phyloP scores from a whole-genome alignment of 1,284 basidiomycete species.

The Austroboletus novae-zelandiae region DNA sequence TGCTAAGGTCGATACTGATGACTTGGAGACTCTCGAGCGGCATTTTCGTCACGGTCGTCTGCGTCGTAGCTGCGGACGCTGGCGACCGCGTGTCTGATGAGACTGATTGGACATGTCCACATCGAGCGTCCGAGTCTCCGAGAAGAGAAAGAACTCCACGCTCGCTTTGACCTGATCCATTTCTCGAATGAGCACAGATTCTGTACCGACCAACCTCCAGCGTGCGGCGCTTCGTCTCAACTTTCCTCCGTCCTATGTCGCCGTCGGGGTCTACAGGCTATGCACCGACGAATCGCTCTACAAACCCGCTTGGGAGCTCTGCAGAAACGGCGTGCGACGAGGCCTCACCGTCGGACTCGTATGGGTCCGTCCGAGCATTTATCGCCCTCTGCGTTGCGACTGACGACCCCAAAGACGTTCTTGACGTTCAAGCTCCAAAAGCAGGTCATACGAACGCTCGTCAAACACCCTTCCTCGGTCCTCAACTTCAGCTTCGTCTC shows the following conservation, averaged over 20 bases:
- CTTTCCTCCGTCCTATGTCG: slow-evolving; percentile 71
- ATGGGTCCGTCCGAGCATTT: slow-evolving; percentile 53
- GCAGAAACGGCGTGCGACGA: slow-evolving; percentile 61
- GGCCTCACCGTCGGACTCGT: slow-evolving; percentile 59
- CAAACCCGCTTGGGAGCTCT: slow-evolving; percentile 73
- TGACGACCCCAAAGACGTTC: slow-evolving; percentile 42
- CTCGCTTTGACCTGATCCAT: too few relatives aligned
- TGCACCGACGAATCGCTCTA: slow-evolving; percentile 64
- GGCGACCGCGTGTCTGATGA: too few relatives aligned
- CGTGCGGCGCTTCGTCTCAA: slow-evolving; percentile 57
- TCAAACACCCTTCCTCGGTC: slow-evolving; percentile 51
- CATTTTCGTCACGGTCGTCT: too few relatives aligned
- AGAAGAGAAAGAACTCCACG: too few relatives aligned
- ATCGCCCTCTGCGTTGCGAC: not conserved
- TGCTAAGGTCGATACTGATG: slow-evolving; percentile 17
- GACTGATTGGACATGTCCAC: too few relatives aligned
- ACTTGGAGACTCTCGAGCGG: not conserved
- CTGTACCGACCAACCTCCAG: slow-evolving; percentile 35
- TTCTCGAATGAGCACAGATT: not conserved
- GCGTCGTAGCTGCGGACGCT: too few relatives aligned
- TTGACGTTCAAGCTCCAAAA: slow-evolving; percentile 65
- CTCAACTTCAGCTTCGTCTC: slow-evolving; percentile 15
- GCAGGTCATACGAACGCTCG: slow-evolving; percentile 58
- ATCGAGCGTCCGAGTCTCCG: too few relatives aligned
- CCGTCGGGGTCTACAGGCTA: slow-evolving; percentile 73